These are phyloP conservation scores for Lactarius trivialis DNA, from an alignment of 768 basidiomycete species.

Conservation along the genomic window DNA sequence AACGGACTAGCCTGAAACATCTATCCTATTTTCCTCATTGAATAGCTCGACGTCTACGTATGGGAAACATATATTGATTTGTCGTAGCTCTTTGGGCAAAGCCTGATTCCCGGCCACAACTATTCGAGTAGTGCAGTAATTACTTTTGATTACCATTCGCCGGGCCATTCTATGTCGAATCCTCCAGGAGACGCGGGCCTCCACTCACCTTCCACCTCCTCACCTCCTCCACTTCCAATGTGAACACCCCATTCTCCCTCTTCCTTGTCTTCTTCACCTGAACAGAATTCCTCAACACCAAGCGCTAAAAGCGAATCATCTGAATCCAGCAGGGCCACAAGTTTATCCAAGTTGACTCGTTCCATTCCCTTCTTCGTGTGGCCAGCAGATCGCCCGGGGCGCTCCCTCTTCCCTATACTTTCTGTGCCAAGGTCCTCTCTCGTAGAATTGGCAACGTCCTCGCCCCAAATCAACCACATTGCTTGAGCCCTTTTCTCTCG, in stretches of 20 bases:
- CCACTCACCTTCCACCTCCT: conserved; percentile 3
- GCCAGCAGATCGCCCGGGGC: conserved; percentile 7
- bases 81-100: neutral
- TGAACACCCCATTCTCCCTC: neutral
- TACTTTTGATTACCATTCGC: neutral
- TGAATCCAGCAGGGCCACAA: conserved; percentile 42
- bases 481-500: conserved; percentile 19
- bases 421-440: conserved; percentile 2
- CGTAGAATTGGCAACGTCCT: conserved; percentile 6
- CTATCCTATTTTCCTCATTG: too few relatives aligned
- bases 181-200: neutral
- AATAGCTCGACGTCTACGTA: too few relatives aligned
- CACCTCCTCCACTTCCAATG: neutral
- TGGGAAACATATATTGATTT: too few relatives aligned
- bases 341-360: conserved; percentile 52
- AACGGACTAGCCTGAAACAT: too few relatives aligned
- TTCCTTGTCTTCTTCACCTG: neutral
- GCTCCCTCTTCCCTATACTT: conserved; percentile 19
- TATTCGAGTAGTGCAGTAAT: neutral
- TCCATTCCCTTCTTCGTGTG: conserved; percentile 31
- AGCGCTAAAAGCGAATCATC: conserved; percentile 2
- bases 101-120: neutral
- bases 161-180: neutral
- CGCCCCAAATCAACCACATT: conserved; percentile 18
- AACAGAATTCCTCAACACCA: neutral